These are phyloP conservation scores for Mortierella sp. DNA, from an alignment of 371 early-diverging fungal species.

Conservation along the genomic window DNA sequence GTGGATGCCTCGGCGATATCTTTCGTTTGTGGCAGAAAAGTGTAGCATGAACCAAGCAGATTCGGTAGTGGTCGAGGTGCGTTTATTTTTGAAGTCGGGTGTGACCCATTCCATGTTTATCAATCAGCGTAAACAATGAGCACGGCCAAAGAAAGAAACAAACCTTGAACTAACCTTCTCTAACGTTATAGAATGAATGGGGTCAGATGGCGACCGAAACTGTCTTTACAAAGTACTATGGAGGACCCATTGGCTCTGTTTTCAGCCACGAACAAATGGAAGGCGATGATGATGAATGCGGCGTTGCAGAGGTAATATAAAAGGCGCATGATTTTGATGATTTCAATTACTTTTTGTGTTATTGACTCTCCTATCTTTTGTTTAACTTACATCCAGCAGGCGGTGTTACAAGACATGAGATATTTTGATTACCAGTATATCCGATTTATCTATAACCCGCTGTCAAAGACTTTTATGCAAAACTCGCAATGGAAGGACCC, in stretches of 20 bases:
- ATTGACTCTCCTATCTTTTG: slow-evolving; percentile 1
- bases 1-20: slow-evolving; percentile 87
- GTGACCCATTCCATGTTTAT: slow-evolving; percentile 2
- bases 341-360: background rate
- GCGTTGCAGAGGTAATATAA: slow-evolving; percentile 40
- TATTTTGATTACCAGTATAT: slow-evolving; percentile 86
- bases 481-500: slow-evolving; percentile 84
- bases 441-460: slow-evolving; percentile 89
- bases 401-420: slow-evolving; percentile 58
- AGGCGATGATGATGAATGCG: slow-evolving; percentile 42
- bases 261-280: slow-evolving; percentile 66
- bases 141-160: background rate
- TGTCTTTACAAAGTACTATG: slow-evolving; percentile 71
- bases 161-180: background rate
- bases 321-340: background rate
- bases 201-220: slow-evolving; percentile 71
- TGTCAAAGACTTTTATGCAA: slow-evolving; percentile 78
- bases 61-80: slow-evolving; percentile 75
- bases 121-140: slow-evolving; percentile 9
- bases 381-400: slow-evolving; percentile 7
- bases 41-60: slow-evolving; percentile 77
- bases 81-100: background rate
- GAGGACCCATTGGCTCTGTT: slow-evolving; percentile 78
- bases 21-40: slow-evolving; percentile 70
- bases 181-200: slow-evolving; percentile 75